Evolutionary conservation across 371 early-diverging fungal species (phyloP).

Genomic region (Mucor lusitanicus): DNA sequence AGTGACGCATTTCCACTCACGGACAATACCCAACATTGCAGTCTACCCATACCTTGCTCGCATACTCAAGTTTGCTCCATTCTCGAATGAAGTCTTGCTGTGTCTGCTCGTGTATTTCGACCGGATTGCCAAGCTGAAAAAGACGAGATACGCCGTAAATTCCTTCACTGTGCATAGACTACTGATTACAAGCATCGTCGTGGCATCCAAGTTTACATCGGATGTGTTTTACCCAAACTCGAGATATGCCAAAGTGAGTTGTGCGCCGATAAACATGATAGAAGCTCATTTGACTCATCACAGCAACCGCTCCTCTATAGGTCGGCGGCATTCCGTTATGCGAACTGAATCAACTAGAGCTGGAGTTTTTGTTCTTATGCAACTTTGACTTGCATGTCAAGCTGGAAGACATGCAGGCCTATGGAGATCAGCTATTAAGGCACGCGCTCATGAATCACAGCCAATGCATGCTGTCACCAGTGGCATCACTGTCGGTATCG

Average conservation of each 20-base stretch:
- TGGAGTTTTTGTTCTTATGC: slow-evolving; percentile 85
- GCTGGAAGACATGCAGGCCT: slow-evolving; percentile 70
- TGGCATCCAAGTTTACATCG: slow-evolving; percentile 83
- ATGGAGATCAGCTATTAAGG: slow-evolving; percentile 59
- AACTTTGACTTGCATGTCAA: slow-evolving; percentile 80
- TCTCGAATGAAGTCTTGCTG: slow-evolving; percentile 76
- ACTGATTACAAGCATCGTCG: slow-evolving; percentile 75
- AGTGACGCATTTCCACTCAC: slow-evolving; percentile 81
- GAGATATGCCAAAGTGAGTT: slow-evolving; percentile 68
- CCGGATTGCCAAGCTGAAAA: slow-evolving; percentile 62
- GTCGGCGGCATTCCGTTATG: slow-evolving; percentile 85
- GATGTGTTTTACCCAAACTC: slow-evolving; percentile 81
- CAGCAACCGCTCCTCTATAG: slow-evolving; percentile 24
- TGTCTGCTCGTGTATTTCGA: slow-evolving; percentile 85
- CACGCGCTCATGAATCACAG: slow-evolving; percentile 22
- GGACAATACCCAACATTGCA: slow-evolving; percentile 75
- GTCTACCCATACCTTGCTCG: slow-evolving; percentile 67
- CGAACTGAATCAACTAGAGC: slow-evolving; percentile 87
- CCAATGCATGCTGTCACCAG: not conserved
- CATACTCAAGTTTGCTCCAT: slow-evolving; percentile 77
- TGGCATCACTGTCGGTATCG: not conserved
- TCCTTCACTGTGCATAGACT: slow-evolving; percentile 84
- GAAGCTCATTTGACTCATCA: not conserved
- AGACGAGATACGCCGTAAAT: slow-evolving; percentile 56
- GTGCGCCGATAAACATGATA: too few relatives aligned